Conservation (phyloP, 2,329 filamentous ascomycete species). For the Aspergillus bombycis region DNA sequence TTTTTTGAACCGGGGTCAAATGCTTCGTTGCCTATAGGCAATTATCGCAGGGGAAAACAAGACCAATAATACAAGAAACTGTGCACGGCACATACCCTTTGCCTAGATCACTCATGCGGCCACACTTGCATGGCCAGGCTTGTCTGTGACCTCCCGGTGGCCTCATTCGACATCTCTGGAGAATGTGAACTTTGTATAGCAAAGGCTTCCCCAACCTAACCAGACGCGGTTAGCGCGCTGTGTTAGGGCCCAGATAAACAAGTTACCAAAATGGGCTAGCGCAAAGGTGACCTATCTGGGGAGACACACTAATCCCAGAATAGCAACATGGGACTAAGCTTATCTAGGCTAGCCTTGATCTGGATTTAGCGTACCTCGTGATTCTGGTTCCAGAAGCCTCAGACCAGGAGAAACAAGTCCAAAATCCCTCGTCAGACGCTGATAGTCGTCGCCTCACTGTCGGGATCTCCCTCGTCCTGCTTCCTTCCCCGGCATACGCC, state of each 20-base stretch:
- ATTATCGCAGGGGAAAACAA: not conserved
- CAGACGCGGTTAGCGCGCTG: not conserved
- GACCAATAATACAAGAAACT: not conserved
- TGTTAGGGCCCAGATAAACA: conserved; percentile 12
- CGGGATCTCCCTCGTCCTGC: not conserved
- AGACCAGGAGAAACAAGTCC: conserved; percentile 4
- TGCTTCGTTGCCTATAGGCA: not conserved
- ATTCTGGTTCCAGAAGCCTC: conserved; percentile 24
- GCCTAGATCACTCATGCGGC: not conserved
- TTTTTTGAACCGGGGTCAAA: not conserved
- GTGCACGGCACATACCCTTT: not conserved
- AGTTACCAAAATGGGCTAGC: conserved; percentile 12
- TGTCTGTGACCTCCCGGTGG: not conserved
- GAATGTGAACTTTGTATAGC: not conserved
- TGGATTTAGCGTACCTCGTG: conserved; percentile 29
- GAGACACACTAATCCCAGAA: conserved; percentile 25
- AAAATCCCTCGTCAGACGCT: conserved; percentile 11
- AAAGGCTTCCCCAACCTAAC: not conserved
- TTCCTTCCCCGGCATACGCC: not conserved
- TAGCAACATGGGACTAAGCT: conserved; percentile 16
- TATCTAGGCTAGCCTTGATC: conserved; percentile 20
- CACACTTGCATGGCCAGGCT: conserved; percentile 10
- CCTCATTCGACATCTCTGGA: not conserved
- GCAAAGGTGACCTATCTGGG: conserved; percentile 4
- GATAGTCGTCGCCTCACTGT: conserved; percentile 2